These are phyloP conservation scores for Trichoderma orchidacearum DNA, from an alignment of 495 filamentous ascomycete species.

Conservation along the genomic window DNA sequence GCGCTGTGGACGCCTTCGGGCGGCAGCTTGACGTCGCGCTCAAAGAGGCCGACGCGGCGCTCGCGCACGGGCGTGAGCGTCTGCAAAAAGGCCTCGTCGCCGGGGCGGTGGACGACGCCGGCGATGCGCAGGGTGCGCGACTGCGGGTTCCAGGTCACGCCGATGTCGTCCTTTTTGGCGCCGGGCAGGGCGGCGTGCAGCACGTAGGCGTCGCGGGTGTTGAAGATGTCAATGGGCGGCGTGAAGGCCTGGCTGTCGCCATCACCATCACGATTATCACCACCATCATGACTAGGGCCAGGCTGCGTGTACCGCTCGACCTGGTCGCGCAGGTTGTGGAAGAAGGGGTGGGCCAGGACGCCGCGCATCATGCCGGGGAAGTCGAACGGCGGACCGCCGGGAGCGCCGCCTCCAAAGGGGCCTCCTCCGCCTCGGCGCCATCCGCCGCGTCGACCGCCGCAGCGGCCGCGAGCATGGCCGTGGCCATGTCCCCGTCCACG, in stretches of 20 bases:
- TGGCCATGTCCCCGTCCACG: constrained; percentile 9
- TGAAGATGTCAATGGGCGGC: constrained; percentile 61
- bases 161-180: constrained; percentile 64
- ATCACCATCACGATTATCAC: constrained; percentile 12
- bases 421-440: constrained; percentile 7
- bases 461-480: constrained; percentile 8
- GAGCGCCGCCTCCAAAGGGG: constrained; percentile 1
- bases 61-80: constrained; percentile 42
- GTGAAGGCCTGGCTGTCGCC: constrained; percentile 36
- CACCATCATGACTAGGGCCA: constrained; percentile 10
- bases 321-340: constrained; percentile 23
- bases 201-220: constrained; percentile 45
- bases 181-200: constrained; percentile 65
- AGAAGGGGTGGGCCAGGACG: constrained; percentile 25
- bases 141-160: constrained; percentile 59
- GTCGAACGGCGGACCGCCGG: constrained; percentile 17
- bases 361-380: constrained; percentile 24
- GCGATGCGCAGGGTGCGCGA: constrained; percentile 48
- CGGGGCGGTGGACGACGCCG: constrained; percentile 57
- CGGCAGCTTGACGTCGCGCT: constrained; percentile 49
- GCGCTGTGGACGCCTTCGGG: constrained; percentile 14
- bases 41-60: constrained; percentile 59
- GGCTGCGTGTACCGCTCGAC: constrained; percentile 14
- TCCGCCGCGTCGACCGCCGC: constrained; percentile 7
- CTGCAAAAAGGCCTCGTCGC: constrained; percentile 58